These are phyloP conservation scores for Fusarium siculi DNA, from an alignment of 2,329 filamentous ascomycete genomes.

Conservation along the genomic window DNA sequence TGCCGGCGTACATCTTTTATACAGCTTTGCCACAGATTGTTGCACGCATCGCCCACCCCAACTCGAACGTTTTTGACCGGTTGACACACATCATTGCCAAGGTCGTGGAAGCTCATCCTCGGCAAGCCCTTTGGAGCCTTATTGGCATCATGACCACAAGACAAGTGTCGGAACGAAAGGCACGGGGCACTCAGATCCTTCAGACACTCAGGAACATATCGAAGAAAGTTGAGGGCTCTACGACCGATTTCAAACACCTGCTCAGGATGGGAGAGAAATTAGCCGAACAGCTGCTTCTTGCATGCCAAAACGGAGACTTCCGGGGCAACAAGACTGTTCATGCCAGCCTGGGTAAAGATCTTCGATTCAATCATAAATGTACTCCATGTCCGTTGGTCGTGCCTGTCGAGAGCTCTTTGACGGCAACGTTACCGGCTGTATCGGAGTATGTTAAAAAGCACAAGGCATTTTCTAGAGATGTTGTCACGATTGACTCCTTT, in stretches of 20 bases:
- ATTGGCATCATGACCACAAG: conserved; percentile 87
- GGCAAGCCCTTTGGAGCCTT: conserved; percentile 91
- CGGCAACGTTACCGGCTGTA: conserved; percentile 79
- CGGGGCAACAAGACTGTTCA: conserved; percentile 72
- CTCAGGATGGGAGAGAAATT: conserved; percentile 84
- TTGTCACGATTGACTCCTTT: conserved; percentile 84
- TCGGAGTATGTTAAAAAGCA: conserved; percentile 80
- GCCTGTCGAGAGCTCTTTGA: conserved; percentile 85
- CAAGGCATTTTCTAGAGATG: conserved; percentile 86
- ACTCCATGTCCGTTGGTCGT: conserved; percentile 89
- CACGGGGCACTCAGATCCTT: conserved; percentile 63
- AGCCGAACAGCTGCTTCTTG: conserved; percentile 80
- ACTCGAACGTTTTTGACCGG: conserved; percentile 78
- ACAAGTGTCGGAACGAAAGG: conserved; percentile 72
- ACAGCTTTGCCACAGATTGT: conserved; percentile 90
- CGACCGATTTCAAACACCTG: conserved; percentile 73
- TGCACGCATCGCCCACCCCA: conserved; percentile 91
- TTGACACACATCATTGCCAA: conserved; percentile 84
- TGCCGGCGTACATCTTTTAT: conserved; percentile 83
- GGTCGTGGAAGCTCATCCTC: conserved; percentile 87
- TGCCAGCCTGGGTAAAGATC: conserved; percentile 80
- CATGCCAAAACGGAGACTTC: conserved; percentile 82
- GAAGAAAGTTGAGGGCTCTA: conserved; percentile 63
- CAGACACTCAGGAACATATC: conserved; percentile 58
- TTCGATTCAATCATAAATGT: conserved; percentile 85